Conservation (phyloP, 768 basidiomycete species). For the Sporobolomyces phaffii region DNA sequence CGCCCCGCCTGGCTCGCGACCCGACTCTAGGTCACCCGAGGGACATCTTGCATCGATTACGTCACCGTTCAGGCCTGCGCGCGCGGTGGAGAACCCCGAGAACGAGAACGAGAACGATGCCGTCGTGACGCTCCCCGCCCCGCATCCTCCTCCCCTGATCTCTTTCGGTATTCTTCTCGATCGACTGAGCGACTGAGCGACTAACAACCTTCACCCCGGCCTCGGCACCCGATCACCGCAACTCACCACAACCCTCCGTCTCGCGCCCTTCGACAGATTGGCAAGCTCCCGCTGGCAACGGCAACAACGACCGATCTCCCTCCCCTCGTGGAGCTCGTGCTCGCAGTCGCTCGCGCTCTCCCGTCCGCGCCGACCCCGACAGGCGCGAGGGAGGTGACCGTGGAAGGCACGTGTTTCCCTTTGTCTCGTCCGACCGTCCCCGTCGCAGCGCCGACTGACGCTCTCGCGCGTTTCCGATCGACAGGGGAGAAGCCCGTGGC, state of each 20-base stretch:
- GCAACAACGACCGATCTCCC: conserved; percentile 20
- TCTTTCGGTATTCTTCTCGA: too few species aligned
- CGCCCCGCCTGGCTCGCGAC: background rate
- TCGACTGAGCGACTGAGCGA: too few species aligned
- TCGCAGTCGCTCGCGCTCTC: conserved; percentile 32
- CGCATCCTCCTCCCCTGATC: too few species aligned
- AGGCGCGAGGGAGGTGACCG: conserved; percentile 23
- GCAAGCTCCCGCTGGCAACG: conserved; percentile 8
- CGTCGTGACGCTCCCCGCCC: too few species aligned
- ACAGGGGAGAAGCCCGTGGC: conserved; percentile 2
- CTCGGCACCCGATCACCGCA: background rate
- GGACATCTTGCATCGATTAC: too few species aligned
- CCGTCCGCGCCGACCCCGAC: conserved; percentile 25
- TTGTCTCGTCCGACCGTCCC: background rate
- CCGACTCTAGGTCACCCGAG: conserved; percentile 20
- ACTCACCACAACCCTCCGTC: background rate
- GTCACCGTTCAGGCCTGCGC: too few species aligned
- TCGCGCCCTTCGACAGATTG: conserved; percentile 22
- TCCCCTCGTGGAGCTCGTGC: conserved; percentile 27
- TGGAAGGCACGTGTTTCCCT: conserved; percentile 2
- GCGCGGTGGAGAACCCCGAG: too few species aligned
- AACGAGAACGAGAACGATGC: too few species aligned
- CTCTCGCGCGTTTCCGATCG: background rate
- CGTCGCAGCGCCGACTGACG: too few species aligned
- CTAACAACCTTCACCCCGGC: background rate